These are phyloP conservation scores for Pichia occidentalis DNA, from an alignment of 805 yeast species.

Conservation along the genomic window DNA sequence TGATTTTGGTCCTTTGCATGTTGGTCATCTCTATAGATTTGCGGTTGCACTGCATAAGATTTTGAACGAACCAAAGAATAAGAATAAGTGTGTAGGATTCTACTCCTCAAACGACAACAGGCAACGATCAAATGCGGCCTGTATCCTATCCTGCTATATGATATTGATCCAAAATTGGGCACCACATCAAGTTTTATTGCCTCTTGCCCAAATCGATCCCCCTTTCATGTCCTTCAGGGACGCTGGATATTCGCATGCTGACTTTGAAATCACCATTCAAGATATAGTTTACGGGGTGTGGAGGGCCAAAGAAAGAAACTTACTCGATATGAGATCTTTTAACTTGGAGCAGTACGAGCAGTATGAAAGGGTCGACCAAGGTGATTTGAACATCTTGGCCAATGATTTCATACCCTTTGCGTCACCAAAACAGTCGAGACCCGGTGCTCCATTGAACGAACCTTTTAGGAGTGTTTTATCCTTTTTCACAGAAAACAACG, in stretches of 20 bases:
- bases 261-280: conserved; percentile 87
- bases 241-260: conserved; percentile 95
- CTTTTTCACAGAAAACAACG: conserved; percentile 66
- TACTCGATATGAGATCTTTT: conserved; percentile 80
- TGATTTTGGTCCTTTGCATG: conserved; percentile 94
- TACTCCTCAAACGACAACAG: conserved; percentile 79
- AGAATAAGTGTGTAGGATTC: conserved; percentile 83
- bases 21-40: conserved; percentile 88
- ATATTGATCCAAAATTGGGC: conserved; percentile 94
- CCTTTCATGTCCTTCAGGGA: conserved; percentile 95
- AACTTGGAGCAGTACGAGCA: conserved; percentile 91
- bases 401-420: conserved; percentile 97
- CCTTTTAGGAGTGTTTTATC: conserved; percentile 77
- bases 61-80: conserved; percentile 75
- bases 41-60: conserved; percentile 93
- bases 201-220: conserved; percentile 84
- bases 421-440: conserved; percentile 72
- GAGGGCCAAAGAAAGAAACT: conserved; percentile 91
- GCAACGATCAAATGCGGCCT: conserved; percentile 88
- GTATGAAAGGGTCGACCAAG: conserved; percentile 93
- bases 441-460: conserved; percentile 52
- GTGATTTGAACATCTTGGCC: conserved; percentile 87
- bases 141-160: conserved; percentile 92
- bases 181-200: conserved; percentile 95
- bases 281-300: conserved; percentile 95